Conservation (phyloP, 768 basidiomycete genomes). For the Agrocybe chaxingu region DNA sequence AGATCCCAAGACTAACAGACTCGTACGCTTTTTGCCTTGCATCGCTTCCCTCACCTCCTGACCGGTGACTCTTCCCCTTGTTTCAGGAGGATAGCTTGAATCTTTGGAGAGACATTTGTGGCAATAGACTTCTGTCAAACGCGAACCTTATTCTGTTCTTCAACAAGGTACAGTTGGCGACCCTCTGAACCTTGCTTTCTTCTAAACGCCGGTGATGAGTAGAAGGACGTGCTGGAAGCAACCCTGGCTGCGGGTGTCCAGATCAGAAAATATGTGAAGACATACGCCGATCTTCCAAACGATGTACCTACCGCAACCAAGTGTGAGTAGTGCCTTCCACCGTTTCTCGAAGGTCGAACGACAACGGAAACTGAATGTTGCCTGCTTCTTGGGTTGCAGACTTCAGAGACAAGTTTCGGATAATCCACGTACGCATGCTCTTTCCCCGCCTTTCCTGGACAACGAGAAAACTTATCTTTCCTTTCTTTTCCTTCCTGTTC, state of each 20-base stretch:
- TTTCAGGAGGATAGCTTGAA: slow-evolving; percentile 67
- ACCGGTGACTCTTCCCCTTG: not conserved
- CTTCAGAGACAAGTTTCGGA: slow-evolving; percentile 66
- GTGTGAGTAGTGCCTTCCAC: slow-evolving; percentile 38
- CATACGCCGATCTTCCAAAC: slow-evolving; percentile 57
- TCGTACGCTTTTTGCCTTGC: slow-evolving; percentile 33
- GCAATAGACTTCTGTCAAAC: slow-evolving; percentile 54
- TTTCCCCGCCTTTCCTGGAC: not conserved
- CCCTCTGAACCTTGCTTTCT: not conserved
- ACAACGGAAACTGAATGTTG: not conserved
- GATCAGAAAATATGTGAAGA: slow-evolving; percentile 59
- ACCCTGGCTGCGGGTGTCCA: slow-evolving; percentile 55
- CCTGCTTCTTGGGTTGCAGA: slow-evolving; percentile 31
- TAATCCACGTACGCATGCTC: slow-evolving; percentile 51
- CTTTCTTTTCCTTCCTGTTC: slow-evolving; percentile 2
- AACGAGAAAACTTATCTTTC: not conserved
- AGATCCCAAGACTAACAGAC: slow-evolving; percentile 58
- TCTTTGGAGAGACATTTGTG: slow-evolving; percentile 71
- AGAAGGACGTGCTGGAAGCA: slow-evolving; percentile 52
- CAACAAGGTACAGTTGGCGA: slow-evolving; percentile 51
- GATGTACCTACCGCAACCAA: slow-evolving; percentile 56
- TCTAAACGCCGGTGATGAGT: not conserved
- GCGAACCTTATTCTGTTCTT: slow-evolving; percentile 73
- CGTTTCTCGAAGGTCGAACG: not conserved
- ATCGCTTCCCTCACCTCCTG: not conserved